These are phyloP conservation scores for Colletotrichum australisinense DNA, from an alignment of 2,329 filamentous ascomycete species.

Conservation along the genomic window DNA sequence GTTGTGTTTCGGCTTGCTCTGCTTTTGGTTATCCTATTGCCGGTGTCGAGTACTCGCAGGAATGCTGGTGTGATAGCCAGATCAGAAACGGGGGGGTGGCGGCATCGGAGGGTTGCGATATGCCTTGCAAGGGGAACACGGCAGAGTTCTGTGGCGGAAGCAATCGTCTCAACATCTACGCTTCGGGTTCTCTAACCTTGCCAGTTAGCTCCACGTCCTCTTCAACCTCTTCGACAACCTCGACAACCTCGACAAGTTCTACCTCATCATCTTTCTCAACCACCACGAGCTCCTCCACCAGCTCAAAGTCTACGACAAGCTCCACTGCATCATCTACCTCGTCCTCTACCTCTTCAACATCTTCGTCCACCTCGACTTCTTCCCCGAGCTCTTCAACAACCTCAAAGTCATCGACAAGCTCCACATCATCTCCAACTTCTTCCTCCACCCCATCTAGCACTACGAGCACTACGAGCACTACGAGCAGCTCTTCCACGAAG, in stretches of 20 bases:
- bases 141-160: slow-evolving; percentile 46
- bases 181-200: not conserved
- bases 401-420: not conserved
- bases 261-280: not conserved
- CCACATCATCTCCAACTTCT: not conserved
- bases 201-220: not conserved
- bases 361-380: not conserved
- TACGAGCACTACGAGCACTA: not conserved
- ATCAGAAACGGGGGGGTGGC: slow-evolving; percentile 41
- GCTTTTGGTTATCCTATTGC: not conserved
- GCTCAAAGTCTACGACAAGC: not conserved
- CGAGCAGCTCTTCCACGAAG: too few relatives aligned
- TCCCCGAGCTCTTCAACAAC: not conserved
- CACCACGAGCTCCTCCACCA: not conserved
- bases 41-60: slow-evolving; percentile 1
- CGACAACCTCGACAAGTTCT: not conserved
- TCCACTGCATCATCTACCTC: not conserved
- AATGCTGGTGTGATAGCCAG: slow-evolving; percentile 40
- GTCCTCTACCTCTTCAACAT: not conserved
- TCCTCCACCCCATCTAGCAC: not conserved
- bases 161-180: slow-evolving; percentile 47
- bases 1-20: not conserved
- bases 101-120: slow-evolving; percentile 44
- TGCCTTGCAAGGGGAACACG: slow-evolving; percentile 45
- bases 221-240: not conserved